Evolutionary conservation across 768 basidiomycete genomes (phyloP).

Genomic region (Tremella yokohamensis): DNA sequence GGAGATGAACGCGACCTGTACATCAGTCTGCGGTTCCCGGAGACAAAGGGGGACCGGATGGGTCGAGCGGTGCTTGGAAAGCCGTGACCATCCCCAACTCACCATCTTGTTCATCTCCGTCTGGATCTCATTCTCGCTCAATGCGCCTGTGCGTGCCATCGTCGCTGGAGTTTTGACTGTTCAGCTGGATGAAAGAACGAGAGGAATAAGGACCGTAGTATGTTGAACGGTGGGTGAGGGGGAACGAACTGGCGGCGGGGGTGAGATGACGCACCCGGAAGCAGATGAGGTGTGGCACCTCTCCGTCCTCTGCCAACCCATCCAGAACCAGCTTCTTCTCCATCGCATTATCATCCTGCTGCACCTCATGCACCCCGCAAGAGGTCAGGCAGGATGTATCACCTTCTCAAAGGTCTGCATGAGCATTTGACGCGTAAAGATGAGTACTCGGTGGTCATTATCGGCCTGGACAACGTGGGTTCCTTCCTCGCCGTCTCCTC

Average conservation of each 20-base stretch:
- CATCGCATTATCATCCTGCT: too few species aligned
- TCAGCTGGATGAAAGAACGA: too few species aligned
- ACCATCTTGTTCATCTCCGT: constrained; percentile 99
- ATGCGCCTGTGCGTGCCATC: constrained; percentile 62
- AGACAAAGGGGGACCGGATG: background rate
- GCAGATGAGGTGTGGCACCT: too few species aligned
- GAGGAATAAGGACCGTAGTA: too few species aligned
- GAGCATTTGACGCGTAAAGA: constrained; percentile 76
- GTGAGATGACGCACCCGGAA: too few species aligned
- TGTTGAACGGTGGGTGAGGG: too few species aligned
- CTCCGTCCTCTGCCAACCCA: too few species aligned
- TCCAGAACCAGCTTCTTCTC: too few species aligned
- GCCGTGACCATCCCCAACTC: constrained; percentile 27
- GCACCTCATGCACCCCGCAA: too few species aligned
- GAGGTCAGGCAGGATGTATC: constrained; percentile 64
- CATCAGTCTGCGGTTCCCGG: constrained; percentile 2
- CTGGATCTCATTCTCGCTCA: constrained; percentile 92
- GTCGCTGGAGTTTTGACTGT: constrained; percentile 50
- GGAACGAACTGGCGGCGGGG: too few species aligned
- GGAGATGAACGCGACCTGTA: constrained; percentile 93
- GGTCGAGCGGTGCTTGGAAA: constrained; percentile 5
- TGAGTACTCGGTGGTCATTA: constrained; percentile 90
- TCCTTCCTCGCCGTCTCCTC: background rate
- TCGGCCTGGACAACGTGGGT: constrained; percentile 59
- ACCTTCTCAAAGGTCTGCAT: constrained; percentile 86